Base-by-base conservation (phyloP, 176 grass and related monocot species). In the Typha latifolia region DNA sequence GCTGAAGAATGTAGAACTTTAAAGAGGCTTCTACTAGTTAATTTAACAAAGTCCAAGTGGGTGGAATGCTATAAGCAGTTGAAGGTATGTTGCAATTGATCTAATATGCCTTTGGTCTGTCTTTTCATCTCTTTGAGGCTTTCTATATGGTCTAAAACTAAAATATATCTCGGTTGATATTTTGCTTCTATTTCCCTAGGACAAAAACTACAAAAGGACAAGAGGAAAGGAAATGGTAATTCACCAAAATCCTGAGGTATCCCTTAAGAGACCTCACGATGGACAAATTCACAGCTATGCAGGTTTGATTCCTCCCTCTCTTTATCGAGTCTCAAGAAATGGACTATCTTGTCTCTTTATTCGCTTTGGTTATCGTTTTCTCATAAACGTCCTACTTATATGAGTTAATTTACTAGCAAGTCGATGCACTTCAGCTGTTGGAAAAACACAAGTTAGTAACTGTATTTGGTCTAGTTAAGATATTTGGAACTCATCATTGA, bases 211-310 rank as follows among this genome's bases (percentile, higher is more conserved):
- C 23, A 68, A 83, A 12, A 68, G 64, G 70, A 57, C 14, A 52
- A 32, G 66, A 71, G 75, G 51, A 68, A 81, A 78, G 29, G 67
- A 68, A 67, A 75, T 49, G 47, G 63, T 52, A 55, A 82, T 20
- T 78, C 66, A 69, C 66, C 72, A 27, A 29, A 73, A 77, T 61
- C 20, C 34, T 72, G 68, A 64, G 14, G 56, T 69, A 70, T 74
- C 57, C 26, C 74, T 90, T 13, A 87, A 90, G 83, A 94, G 86
- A 65, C 49, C 90, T 64, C 72, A 12, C 74, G 77, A 83, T 73
- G 52, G 56, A 75, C 72, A 77, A 34, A 70, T 90, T 73, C 73
- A 79, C 19, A 86, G 67, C 49, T 49, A 7, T 63, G 14, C 79
- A 87, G 89, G 95, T 99, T 69, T 63, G 79, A 71, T 68, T 57